phyloP scores from a whole-genome alignment of 805 yeast species.

The Millerozyma miso region DNA sequence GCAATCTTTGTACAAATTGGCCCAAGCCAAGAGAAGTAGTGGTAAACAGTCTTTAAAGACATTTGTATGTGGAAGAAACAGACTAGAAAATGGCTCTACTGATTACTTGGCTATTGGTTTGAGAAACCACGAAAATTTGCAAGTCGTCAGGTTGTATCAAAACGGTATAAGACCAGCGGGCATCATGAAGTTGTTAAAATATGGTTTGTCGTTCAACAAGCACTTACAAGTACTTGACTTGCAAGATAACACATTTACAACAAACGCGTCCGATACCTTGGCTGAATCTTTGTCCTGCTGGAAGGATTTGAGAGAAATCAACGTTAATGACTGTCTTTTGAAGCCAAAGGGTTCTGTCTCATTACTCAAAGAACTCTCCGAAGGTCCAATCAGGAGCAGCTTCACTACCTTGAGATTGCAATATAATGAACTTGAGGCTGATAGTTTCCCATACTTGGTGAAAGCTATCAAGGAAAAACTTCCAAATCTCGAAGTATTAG shows the following conservation, averaged over 20 bases:
- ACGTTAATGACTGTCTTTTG: constrained; percentile 84
- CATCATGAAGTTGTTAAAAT: constrained; percentile 62
- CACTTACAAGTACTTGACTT: constrained; percentile 70
- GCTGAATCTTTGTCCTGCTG: constrained; percentile 51
- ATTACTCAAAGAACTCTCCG: constrained; percentile 45
- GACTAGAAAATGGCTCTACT: constrained; percentile 93
- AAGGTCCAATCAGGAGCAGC: constrained; percentile 31
- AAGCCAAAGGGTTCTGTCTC: constrained; percentile 70
- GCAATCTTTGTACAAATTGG: constrained; percentile 69
- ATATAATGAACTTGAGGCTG: constrained; percentile 78
- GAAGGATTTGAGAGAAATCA: constrained; percentile 68
- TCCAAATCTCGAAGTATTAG: constrained; percentile 60
- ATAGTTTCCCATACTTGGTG: constrained; percentile 57
- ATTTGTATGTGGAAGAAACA: constrained; percentile 94
- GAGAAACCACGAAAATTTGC: constrained; percentile 70
- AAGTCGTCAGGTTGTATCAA: constrained; percentile 79
- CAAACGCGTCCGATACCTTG: constrained; percentile 54
- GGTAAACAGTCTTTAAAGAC: constrained; percentile 61
- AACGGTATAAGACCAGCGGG: constrained; percentile 98
- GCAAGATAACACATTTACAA: constrained; percentile 93
- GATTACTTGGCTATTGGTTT: constrained; percentile 81
- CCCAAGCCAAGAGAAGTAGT: constrained; percentile 53
- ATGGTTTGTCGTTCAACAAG: constrained; percentile 65
- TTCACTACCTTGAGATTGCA: constrained; percentile 69
- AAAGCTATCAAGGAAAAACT: constrained; percentile 51